Conservation (phyloP, 192 early-diverging fungal genomes). For the Backusella liffmaniae region DNA sequence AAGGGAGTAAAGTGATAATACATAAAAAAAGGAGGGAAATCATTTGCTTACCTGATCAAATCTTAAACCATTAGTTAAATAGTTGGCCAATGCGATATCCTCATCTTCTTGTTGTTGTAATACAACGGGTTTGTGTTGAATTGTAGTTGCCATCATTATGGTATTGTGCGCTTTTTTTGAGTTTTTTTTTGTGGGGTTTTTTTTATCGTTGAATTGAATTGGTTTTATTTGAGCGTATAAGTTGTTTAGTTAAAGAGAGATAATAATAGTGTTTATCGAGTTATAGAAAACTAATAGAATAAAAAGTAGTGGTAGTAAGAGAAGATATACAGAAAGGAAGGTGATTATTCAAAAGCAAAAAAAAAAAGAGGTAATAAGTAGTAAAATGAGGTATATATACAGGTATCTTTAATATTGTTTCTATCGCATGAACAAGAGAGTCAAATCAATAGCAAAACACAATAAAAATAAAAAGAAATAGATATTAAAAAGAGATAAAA, state of each 20-base stretch:
- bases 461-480: neutral
- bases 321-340: neutral
- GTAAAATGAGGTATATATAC: neutral
- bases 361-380: neutral
- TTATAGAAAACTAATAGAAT: neutral
- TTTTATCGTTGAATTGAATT: neutral
- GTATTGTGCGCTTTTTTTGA: neutral
- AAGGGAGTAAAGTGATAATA: neutral
- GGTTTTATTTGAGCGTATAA: neutral
- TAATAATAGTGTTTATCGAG: neutral
- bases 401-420: neutral
- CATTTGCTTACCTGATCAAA: constrained; percentile 11
- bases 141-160: neutral
- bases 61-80: constrained; percentile 9
- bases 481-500: neutral
- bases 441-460: neutral
- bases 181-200: neutral
- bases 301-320: neutral
- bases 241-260: neutral
- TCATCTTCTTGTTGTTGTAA: constrained; percentile 21
- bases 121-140: neutral
- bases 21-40: neutral
- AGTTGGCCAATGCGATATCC: constrained; percentile 5
- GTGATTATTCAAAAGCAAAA: neutral
- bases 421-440: neutral